Evolutionary conservation across 805 yeast genomes (phyloP), one percentile per base, ranked within the genome.

Genomic region (Isabelozyma rhagii): DNA sequence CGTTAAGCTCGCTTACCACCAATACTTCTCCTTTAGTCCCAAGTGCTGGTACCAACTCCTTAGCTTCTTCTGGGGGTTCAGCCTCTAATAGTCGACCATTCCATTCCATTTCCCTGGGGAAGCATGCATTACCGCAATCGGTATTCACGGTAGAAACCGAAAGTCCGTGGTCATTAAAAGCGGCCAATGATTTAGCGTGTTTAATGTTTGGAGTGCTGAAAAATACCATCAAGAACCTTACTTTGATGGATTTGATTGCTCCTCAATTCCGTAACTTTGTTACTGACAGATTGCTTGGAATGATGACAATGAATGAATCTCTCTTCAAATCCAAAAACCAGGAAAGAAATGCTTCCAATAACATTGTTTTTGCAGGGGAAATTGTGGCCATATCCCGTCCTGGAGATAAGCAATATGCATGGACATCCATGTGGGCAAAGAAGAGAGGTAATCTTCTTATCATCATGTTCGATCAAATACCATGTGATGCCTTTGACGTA

Each of bases 351-450:
- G 59, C 53, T 39, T 52, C 54, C 45, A 62, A 62, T 41, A 80
- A 80, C 51, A 77, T 84, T 46, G 80, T 85, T 0, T 87, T 87
- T 61, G 80, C 91, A 1, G 97, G 97, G 51, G 94, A 89, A 58
- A 83, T 91, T 44, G 83, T 90, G 10, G 96, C 96, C 8, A 86
- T 91, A 44, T 74, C 80, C 40, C 78, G 89, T 56, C 82, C 85
- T 11, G 87, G 87, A 14, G 76, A 71, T 44, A 78, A 78, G 44
- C 78, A 78, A 28, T 71, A 80, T 51, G 87, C 92, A 0, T 85
- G 96, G 87, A 91, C 96, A 9, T 87, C 96, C 0, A 67, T 92
- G 49, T 93, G 97, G 97, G 96, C 94, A 0, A 91, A 91, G 59
- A 74, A 82, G 51, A 83, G 84, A 55, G 85, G 84, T 3, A 81